Base-by-base conservation (phyloP, 306 rosid species). In the Ormosia emarginata region DNA sequence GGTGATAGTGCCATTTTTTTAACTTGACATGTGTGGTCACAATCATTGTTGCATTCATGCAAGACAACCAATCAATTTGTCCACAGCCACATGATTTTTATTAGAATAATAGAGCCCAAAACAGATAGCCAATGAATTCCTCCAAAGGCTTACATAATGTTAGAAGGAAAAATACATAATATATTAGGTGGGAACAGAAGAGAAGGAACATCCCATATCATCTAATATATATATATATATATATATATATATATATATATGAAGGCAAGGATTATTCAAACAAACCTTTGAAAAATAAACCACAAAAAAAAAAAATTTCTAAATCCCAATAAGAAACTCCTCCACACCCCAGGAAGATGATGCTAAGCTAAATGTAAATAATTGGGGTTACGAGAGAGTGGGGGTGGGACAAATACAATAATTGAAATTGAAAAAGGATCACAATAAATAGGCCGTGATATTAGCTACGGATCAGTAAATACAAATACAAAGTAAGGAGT, bases 1-100 rank as follows among this genome's bases (percentile, higher is more conserved):
- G 90, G 81, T 81, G 89, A 87, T 84, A 71, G 83, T 76, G 84
- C 76, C 87, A 77, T 85, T 75, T 47, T 84, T 78, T 77, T 66
- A 89, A 82, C 78, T 82, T 75, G 87, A 84, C 88, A 83, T 84
- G 92, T 87, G 88, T 86, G 77, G 92, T 89, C 93, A 91, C 91
- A 86, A 85, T 90, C 91, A 84, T 62, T 81, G 90, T 81, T 87
- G 90, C 92, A 88, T 87, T 87, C 90, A 87, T 90, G 92, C 89
- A 91, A 88, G 89, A 85, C 90, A 89, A 82, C 90, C 92, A 81
- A 84, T 89, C 90, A 89, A 79, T 81, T 88, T 88, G 88, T 84
- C 89, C 84, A 85, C 58, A 78, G 64, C 86, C 88, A 85, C 71
- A 78, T 68, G 71, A 81, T 81, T 86, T 84, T 50, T 18, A 57